Base-by-base conservation (phyloP, 208 protist genomes). In the Leishmania tropica region DNA sequence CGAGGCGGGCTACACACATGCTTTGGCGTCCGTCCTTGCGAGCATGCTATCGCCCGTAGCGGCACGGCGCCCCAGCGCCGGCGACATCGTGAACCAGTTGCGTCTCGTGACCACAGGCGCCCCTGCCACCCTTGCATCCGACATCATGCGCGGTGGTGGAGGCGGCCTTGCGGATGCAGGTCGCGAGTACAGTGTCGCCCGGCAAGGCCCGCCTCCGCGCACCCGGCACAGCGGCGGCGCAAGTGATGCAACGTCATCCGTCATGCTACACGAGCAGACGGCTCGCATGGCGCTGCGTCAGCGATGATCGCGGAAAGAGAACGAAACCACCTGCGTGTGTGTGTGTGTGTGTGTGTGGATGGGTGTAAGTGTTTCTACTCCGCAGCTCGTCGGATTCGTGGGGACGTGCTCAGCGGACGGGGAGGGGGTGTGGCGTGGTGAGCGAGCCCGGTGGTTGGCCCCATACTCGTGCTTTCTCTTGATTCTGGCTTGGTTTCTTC, bases 41-140 rank as follows among this genome's bases (percentile, higher is more conserved):
- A 51, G 68, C 5, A 54, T 82, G 58, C 71, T 88, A 31, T 88
- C 85, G 8, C 85, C 85, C 19, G 85, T 88, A 6, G 75, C 85
- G 40, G 81, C 85, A 40, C 81, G 85, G 3, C 81, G 85, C 0
- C 81, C 85, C n/a, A 75, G 65, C 64, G 83, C 81, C 2, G 71
- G 79, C 2, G 76, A 75, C 31, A 53, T 88, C 1, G 78, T 88
- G 17, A 54, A 72, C 15, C 78, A 81, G 37, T 67, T 88, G 48
- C 81, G 80, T 45, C 53, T 88, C 3, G 54, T 77, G 31, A 56
- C 31, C 65, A 31, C 48, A 13, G 24, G 51, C 13, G 54, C 58
- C 37, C 11, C 28, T 28, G 68, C 75, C 54, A 40, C 54, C 3
- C 15, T 51, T 56, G 10, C 19, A n/a, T 47, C 17, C 31, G 51